Conservation (phyloP, 768 basidiomycete genomes). For the Tubosaeta sp. region DNA sequence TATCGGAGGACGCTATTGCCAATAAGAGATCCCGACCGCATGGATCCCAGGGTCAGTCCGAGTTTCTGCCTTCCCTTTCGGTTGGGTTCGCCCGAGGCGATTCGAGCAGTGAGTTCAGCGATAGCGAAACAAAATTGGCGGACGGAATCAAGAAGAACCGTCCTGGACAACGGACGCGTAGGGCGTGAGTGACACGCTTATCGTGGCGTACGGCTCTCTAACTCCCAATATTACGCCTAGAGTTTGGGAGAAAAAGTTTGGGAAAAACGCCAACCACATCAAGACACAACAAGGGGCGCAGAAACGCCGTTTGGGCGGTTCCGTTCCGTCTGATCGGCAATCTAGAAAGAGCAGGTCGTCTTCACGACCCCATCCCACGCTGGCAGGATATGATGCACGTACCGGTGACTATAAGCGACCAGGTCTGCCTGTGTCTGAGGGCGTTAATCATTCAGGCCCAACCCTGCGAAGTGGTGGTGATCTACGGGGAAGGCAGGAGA, state of each 20-base stretch:
- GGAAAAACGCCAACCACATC: constrained; percentile 86
- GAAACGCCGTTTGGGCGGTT: constrained; percentile 11
- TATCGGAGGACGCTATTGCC: constrained; percentile 8
- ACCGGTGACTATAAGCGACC: neutral
- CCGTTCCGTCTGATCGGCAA: constrained; percentile 15
- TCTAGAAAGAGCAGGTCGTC: constrained; percentile 10
- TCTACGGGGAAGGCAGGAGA: constrained; percentile 8
- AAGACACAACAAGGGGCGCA: constrained; percentile 46
- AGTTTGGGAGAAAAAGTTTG: constrained; percentile 98
- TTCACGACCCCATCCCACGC: neutral
- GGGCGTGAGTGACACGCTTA: constrained; percentile 66
- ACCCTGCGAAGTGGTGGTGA: too few relatives aligned
- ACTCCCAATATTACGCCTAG: constrained; percentile 36
- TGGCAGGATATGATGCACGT: neutral
- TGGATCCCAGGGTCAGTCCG: constrained; percentile 34
- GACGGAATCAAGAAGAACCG: constrained; percentile 75
- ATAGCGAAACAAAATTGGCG: constrained; percentile 51
- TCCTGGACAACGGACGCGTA: constrained; percentile 88
- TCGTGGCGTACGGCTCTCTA: neutral
- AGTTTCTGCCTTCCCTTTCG: constrained; percentile 86
- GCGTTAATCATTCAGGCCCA: neutral
- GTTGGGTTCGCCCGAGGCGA: constrained; percentile 81
- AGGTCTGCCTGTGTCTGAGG: neutral
- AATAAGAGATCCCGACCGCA: constrained; percentile 19
- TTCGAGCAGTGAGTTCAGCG: constrained; percentile 74